These are phyloP conservation scores for Aspergillus calidoustus DNA, from an alignment of 2,329 filamentous ascomycete species.

Conservation along the genomic window DNA sequence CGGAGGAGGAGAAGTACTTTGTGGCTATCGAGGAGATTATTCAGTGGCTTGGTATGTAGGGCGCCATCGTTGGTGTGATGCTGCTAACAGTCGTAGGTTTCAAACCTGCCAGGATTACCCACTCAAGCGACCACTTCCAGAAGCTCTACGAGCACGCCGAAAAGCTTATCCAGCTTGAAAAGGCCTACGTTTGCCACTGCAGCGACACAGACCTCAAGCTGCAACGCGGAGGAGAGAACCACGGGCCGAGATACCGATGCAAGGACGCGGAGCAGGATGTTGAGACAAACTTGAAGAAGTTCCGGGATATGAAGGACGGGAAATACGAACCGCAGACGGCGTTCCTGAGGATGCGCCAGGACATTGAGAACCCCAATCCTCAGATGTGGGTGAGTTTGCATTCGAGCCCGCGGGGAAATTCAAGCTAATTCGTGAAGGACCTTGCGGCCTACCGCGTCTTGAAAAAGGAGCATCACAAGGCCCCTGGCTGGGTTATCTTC, in stretches of 20 bases:
- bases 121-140: conserved; percentile 90
- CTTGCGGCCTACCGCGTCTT: conserved; percentile 86
- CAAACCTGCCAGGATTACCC: conserved; percentile 76
- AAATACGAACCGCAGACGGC: conserved; percentile 86
- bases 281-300: conserved; percentile 60
- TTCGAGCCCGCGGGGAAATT: neutral
- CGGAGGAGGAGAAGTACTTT: conserved; percentile 89
- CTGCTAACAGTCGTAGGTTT: conserved; percentile 58
- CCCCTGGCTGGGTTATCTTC: conserved; percentile 83
- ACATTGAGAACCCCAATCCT: conserved; percentile 75
- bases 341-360: conserved; percentile 91
- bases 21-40: conserved; percentile 87
- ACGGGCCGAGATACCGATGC: conserved; percentile 56
- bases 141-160: conserved; percentile 87
- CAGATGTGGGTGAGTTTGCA: conserved; percentile 73
- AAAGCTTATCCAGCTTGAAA: conserved; percentile 73
- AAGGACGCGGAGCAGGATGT: conserved; percentile 60
- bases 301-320: conserved; percentile 87
- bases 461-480: conserved; percentile 59
- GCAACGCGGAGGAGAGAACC: conserved; percentile 77
- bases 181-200: conserved; percentile 85
- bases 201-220: conserved; percentile 78
- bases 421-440: conserved; percentile 53
- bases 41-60: conserved; percentile 65
- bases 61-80: neutral